phyloP scores from a whole-genome alignment of 2,329 filamentous ascomycete species.

The Hypoxylon sp. region DNA sequence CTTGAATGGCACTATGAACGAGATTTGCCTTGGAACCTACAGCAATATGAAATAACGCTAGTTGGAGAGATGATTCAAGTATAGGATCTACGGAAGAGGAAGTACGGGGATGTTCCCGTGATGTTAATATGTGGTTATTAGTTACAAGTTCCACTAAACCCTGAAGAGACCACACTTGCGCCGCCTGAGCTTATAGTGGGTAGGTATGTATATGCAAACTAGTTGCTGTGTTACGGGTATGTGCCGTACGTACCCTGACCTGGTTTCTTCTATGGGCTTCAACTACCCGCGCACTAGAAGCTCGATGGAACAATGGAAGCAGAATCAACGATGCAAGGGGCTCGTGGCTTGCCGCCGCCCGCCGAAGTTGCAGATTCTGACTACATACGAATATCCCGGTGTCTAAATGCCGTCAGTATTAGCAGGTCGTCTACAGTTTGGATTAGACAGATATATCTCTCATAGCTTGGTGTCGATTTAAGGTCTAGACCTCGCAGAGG shows the following conservation, averaged over 20 bases:
- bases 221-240: constrained; percentile 30
- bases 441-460: constrained; percentile 15
- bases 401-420: constrained; percentile 15
- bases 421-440: constrained; percentile 3
- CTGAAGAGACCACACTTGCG: neutral
- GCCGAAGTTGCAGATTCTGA: constrained; percentile 43
- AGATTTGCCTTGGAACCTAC: neutral
- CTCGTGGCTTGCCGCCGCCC: constrained; percentile 44
- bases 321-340: constrained; percentile 43
- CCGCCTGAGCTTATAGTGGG: neutral
- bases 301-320: constrained; percentile 44
- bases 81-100: neutral
- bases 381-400: constrained; percentile 36
- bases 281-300: constrained; percentile 44
- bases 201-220: constrained; percentile 4
- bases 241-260: constrained; percentile 30
- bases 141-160: neutral
- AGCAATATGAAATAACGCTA: neutral
- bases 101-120: neutral
- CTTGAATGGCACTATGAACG: neutral
- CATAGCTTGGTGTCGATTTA: neutral
- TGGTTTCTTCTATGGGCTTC: constrained; percentile 26
- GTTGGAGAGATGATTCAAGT: neutral
- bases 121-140: constrained; percentile 10
- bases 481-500: neutral